Evolutionary conservation across 2,329 filamentous ascomycete species (phyloP).

Genomic region (Stenocarpella maydis): DNA sequence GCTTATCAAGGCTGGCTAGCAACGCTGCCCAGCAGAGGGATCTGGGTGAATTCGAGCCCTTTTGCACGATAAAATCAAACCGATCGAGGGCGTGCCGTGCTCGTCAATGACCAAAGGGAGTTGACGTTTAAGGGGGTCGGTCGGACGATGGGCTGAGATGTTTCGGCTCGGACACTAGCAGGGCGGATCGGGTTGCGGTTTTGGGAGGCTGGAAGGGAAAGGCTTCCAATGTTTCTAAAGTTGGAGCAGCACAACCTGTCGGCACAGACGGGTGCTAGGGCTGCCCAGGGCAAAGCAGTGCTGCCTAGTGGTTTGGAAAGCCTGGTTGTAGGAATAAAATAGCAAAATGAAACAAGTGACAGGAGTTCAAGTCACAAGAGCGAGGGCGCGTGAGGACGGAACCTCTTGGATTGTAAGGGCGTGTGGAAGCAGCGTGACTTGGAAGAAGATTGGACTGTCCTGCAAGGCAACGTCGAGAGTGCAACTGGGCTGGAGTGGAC

Average conservation of each 20-base stretch:
- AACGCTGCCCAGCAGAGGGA: constrained; percentile 29
- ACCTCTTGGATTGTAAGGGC: not conserved
- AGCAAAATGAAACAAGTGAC: constrained; percentile 21
- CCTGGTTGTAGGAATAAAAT: constrained; percentile 9
- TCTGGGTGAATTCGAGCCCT: constrained; percentile 3
- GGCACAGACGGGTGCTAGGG: not conserved
- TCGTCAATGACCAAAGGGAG: constrained; percentile 19
- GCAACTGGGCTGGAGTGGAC: not conserved
- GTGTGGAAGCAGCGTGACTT: constrained; percentile 3
- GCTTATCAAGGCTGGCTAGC: constrained; percentile 11
- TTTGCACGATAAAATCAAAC: constrained; percentile 15
- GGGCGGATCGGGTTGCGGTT: constrained; percentile 28
- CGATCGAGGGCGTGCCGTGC: constrained; percentile 21
- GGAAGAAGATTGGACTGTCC: not conserved
- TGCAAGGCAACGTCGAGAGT: constrained; percentile 19
- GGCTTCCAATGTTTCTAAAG: constrained; percentile 22
- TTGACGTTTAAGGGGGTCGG: constrained; percentile 26
- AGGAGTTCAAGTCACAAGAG: constrained; percentile 15
- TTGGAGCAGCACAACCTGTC: constrained; percentile 2
- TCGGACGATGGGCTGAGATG: constrained; percentile 30
- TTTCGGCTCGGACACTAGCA: constrained; percentile 30
- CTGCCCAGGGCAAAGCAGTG: not conserved
- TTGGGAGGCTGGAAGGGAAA: constrained; percentile 24
- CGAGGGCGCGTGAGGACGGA: constrained; percentile 11
- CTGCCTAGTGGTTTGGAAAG: not conserved